A percentile compares a stretch with the other conserved stretches of the same genome.
Evolutionary conservation across 495 filamentous ascomycete species (phyloP).

Genomic region (Penicillium daleae): DNA sequence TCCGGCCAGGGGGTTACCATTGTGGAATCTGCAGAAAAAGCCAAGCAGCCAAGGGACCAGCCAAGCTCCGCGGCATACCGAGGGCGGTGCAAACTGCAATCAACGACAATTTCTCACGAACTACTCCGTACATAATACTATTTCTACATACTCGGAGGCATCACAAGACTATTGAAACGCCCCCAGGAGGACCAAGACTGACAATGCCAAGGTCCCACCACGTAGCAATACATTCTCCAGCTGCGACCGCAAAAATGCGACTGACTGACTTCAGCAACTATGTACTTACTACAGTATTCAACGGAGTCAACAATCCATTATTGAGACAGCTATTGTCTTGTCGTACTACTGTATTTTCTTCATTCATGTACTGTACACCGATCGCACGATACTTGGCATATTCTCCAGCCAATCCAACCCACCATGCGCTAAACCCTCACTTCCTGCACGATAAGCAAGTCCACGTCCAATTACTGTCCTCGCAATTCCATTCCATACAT

Average conservation of each 20-base stretch:
- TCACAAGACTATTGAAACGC: neutral
- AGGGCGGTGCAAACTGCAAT: neutral
- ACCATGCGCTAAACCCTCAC: neutral
- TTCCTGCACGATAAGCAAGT: neutral
- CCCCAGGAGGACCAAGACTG: neutral
- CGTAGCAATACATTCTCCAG: neutral
- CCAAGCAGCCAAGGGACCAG: conserved; percentile 11
- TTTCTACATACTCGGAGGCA: neutral
- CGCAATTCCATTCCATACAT: neutral
- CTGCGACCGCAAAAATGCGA: neutral
- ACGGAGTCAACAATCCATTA: no score
- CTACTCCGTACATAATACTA: neutral
- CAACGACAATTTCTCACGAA: neutral
- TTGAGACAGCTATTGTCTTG: neutral
- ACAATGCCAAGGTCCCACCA: neutral
- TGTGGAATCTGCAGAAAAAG: neutral
- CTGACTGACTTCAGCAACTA: no score
- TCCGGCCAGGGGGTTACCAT: neutral
- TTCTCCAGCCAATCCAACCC: neutral
- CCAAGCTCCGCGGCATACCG: conserved; percentile 16
- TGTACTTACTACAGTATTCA: neutral
- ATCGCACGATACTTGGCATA: neutral
- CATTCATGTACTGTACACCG: neutral
- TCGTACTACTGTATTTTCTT: neutral
- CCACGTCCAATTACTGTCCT: neutral